Percentiles rank a stretch among this genome's conserved stretches.
Conservation (phyloP, 2,329 filamentous ascomycete species). For the Colletotrichum caudatum region DNA sequence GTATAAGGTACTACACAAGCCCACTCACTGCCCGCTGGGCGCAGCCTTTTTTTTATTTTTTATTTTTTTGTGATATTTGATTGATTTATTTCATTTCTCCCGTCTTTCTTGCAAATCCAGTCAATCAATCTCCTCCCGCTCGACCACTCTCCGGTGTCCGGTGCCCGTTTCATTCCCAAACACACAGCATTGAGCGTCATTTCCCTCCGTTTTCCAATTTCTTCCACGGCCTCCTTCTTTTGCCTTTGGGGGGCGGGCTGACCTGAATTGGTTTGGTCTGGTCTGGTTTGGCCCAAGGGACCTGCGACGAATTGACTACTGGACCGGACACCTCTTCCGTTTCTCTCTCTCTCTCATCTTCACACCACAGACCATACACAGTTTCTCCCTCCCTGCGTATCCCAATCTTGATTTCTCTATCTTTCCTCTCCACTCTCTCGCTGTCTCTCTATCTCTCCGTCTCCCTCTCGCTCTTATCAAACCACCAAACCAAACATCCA, state of each 20-base stretch:
- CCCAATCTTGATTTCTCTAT: not conserved
- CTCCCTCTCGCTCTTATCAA: slow-evolving; percentile 21
- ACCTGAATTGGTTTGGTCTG: not conserved
- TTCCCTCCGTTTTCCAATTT: not conserved
- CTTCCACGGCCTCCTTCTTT: not conserved
- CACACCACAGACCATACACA: too few species aligned
- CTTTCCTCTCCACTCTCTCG: not conserved
- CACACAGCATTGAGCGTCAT: slow-evolving; percentile 26
- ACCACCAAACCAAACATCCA: not conserved
- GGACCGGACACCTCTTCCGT: not conserved
- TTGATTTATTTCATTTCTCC: too few species aligned
- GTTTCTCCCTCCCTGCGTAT: not conserved
- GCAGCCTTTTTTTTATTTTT: not conserved
- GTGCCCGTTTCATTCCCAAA: slow-evolving; percentile 38
- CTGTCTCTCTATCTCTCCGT: not conserved
- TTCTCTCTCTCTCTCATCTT: not conserved
- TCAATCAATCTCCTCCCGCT: not conserved
- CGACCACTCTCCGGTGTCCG: slow-evolving; percentile 29
- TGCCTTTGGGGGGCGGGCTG: not conserved
- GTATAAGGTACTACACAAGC: not conserved
- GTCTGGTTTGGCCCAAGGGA: not conserved
- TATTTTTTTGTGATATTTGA: too few species aligned
- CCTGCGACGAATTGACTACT: not conserved
- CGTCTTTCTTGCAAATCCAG: not conserved
- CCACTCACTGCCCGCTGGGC: not conserved